Evolutionary conservation across 2,329 filamentous ascomycete genomes (phyloP), one percentile per base, ranked within the genome.

Genomic region (Endoconidiophora laricicola): DNA sequence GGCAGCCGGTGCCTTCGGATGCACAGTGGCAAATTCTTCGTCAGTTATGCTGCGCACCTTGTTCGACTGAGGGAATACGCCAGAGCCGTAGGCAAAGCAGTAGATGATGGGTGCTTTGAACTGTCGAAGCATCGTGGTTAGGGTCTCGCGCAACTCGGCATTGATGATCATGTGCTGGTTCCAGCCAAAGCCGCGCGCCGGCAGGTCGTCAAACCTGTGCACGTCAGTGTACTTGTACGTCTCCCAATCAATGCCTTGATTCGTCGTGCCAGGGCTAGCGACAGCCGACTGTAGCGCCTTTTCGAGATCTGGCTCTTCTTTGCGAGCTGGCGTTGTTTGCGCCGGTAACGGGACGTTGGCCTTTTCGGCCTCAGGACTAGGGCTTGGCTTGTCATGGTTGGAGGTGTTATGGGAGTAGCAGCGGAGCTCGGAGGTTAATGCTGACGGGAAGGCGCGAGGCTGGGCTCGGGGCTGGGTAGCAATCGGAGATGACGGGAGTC

Each of bases 121-220:
- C 59, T 93, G 78, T 76, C 87, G 91, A 20, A 95, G 70, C 56
- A 96, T 84, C 58, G 87, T 78, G 49, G 88, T 79, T 59, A 98
- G 66, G 10, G 82, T 82, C 64, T 95, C 84, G 61, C 94, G 95
- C 65, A 96, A 91, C 62, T 96, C 88, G 61, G 86, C 80, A 61
- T 96, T 93, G 61, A 96, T 93, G 54, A 86, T 73, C 71, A 96
- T 94, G 66, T 96, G 85, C 64, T 98, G 91, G 58, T 98, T 98
- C 58, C 88, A 81, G 14, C 91, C 91, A 58, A 96, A 96, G 58
- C 66, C 59, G n/a, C 66, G 63, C 54, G 68, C 67, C 3, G 67
- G 67, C 2, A 69, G 60, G 51, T 69, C 66, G n/a, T 63, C 61
- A 33, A 69, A 69, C n/a, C 64, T 63, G 52, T 66, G 60, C 48